These are phyloP conservation scores for Tulasnella sp. DNA, from an alignment of 768 basidiomycete genomes.

Conservation along the genomic window DNA sequence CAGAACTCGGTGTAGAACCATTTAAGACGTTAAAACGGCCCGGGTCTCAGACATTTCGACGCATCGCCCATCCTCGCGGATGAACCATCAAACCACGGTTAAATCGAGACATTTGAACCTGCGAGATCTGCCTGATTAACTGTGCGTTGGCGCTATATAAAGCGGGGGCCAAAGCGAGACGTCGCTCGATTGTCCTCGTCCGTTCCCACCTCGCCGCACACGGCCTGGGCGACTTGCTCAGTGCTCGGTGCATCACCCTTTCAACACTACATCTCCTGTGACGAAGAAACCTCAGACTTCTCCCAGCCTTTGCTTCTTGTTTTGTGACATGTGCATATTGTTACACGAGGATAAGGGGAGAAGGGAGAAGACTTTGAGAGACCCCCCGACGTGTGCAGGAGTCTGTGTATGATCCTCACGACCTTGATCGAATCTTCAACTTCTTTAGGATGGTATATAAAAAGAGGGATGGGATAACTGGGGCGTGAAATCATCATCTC, in stretches of 20 bases:
- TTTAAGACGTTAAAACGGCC: not conserved
- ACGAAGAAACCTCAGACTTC: not conserved
- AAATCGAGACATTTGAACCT: not conserved
- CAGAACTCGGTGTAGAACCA: not conserved
- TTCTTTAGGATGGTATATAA: not conserved
- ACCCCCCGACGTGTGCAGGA: not conserved
- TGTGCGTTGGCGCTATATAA: not conserved
- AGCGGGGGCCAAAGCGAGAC: not conserved
- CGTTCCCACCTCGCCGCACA: not conserved
- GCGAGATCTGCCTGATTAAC: not conserved
- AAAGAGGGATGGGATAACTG: not conserved
- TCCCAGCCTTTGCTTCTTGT: not conserved
- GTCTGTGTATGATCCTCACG: not conserved
- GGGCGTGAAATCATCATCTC: not conserved
- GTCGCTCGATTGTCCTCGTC: not conserved
- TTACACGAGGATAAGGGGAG: not conserved
- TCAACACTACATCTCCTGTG: not conserved
- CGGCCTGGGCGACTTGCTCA: not conserved
- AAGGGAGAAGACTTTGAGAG: not conserved
- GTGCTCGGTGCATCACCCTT: not conserved
- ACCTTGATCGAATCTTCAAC: not conserved
- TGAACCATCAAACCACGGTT: not conserved
- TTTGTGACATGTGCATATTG: not conserved
- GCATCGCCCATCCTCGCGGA: not conserved
- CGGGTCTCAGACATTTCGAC: not conserved